Base-by-base conservation (phyloP, 2,329 filamentous ascomycete species). In the Arachnomyces sp. region DNA sequence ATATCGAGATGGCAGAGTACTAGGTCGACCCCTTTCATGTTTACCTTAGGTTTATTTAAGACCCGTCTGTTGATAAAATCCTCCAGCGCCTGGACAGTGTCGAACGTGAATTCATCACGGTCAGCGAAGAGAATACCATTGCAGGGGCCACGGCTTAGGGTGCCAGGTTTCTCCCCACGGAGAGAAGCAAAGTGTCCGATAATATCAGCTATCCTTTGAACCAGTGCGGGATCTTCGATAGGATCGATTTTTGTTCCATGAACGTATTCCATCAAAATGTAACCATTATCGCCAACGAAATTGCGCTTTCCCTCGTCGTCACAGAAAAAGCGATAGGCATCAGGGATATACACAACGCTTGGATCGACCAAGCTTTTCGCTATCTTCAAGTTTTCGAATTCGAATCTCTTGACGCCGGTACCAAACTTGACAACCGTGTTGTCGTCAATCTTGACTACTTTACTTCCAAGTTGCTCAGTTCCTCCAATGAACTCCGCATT, bases 1-100 rank as follows among this genome's bases (percentile, higher is more conserved):
- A 50, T 45, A 25, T 25, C 20, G 20, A 25, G 20, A 25, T 25
- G 20, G 20, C 20, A 25, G 9, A 25, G 20, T 5, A 25, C 20
- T 25, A 25, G 20, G 5, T 25, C 20, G 9, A 15, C 14, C 25
- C 16, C 36, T 31, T 38, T 14, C n/a, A 38, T 18, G 7, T 17
- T 13, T 8, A 31, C 4, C 9, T 38, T 28, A 4, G 13, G 20
- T 9, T 5, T 5, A 12, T 38, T 25, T 4, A 38, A 28, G 8
- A 38, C 12, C 12, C 36, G 36, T 15, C 14, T 31, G 15, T 38
- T 30, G n/a, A 30, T 30, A 4, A n/a, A 38, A 3, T 14, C 28
- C 14, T 38, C 36, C 11, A 38, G 7, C 3, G 14, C 12, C 28
- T 38, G 18, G 13, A 31, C 13, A 13, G 28, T 38, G 25, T 38